Conservation (phyloP, 2,329 filamentous ascomycete species). For the Ascochyta pisi region DNA sequence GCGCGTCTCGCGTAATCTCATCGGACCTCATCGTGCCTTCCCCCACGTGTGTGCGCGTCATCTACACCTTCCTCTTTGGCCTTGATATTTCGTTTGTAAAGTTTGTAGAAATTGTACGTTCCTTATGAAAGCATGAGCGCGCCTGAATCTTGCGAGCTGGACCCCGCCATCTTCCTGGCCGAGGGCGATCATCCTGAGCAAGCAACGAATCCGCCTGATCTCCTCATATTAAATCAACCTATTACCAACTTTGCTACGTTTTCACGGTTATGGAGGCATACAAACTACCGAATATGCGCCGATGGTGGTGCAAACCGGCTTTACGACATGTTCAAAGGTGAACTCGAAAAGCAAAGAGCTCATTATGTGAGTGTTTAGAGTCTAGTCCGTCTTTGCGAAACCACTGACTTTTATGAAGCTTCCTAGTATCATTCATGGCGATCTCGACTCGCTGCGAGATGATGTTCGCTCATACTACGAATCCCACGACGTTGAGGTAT, state of each 20-base stretch:
- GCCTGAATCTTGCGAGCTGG: constrained; percentile 23
- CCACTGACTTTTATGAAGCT: constrained; percentile 34
- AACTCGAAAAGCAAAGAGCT: constrained; percentile 26
- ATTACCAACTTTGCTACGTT: constrained; percentile 58
- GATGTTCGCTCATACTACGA: constrained; percentile 72
- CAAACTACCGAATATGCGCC: constrained; percentile 75
- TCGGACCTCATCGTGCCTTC: constrained; percentile 3
- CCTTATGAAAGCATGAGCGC: constrained; percentile 19
- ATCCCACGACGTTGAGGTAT: constrained; percentile 64
- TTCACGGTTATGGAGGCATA: constrained; percentile 57
- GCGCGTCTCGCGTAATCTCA: constrained; percentile 15
- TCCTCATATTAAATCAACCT: constrained; percentile 56
- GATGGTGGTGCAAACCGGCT: constrained; percentile 91
- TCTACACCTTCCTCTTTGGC: constrained; percentile 1
- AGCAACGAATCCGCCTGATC: constrained; percentile 33
- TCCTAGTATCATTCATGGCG: constrained; percentile 77
- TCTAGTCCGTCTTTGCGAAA: neutral
- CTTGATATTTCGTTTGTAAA: neutral
- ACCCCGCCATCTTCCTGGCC: constrained; percentile 39
- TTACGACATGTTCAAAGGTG: constrained; percentile 56
- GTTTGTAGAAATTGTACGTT: neutral
- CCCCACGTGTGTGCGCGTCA: neutral
- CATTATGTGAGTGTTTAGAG: constrained; percentile 38
- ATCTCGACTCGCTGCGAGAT: constrained; percentile 81
- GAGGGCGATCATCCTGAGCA: constrained; percentile 26